Evolutionary conservation across 1,284 basidiomycete species (phyloP).

Genomic region (Pterulicium gracile): DNA sequence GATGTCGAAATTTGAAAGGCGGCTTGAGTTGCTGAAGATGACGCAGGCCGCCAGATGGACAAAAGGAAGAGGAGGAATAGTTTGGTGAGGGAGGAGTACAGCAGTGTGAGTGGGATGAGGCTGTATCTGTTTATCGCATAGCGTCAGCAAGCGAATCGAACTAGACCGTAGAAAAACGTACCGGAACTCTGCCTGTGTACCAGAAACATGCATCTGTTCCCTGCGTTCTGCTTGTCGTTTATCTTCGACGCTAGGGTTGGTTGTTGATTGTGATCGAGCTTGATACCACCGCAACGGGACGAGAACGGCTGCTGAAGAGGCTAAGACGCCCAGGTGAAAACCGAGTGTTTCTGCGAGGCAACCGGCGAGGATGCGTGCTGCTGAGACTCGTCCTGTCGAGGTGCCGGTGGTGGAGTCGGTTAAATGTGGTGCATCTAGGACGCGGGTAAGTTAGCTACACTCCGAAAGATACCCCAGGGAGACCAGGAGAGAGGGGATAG

Average conservation of each 20-base stretch:
- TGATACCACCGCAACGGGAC: conserved; percentile 25
- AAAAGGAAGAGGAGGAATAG: conserved; percentile 76
- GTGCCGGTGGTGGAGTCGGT: conserved; percentile 24
- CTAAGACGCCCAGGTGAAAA: conserved; percentile 57
- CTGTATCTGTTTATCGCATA: conserved; percentile 26
- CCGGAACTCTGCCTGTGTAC: conserved; percentile 52
- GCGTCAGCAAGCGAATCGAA: no score
- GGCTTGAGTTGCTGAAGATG: conserved; percentile 8
- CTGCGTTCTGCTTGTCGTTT: no score
- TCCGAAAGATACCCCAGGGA: no score
- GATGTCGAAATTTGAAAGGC: conserved; percentile 9
- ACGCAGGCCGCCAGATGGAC: conserved; percentile 68
- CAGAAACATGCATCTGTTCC: conserved; percentile 23
- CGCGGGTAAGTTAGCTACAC: background rate
- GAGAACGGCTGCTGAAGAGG: conserved; percentile 44
- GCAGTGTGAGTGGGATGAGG: conserved; percentile 67
- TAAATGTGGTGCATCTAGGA: no score
- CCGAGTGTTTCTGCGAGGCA: conserved; percentile 59
- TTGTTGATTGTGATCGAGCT: no score
- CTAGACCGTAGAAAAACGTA: conserved; percentile 16
- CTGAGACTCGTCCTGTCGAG: conserved; percentile 27
- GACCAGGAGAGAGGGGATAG: background rate
- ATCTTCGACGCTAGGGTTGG: no score
- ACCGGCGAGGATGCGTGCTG: conserved; percentile 43
- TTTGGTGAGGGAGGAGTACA: conserved; percentile 84